phyloP scores from a whole-genome alignment of 2,329 filamentous ascomycete genomes.

The Aspergillus clavatus region DNA sequence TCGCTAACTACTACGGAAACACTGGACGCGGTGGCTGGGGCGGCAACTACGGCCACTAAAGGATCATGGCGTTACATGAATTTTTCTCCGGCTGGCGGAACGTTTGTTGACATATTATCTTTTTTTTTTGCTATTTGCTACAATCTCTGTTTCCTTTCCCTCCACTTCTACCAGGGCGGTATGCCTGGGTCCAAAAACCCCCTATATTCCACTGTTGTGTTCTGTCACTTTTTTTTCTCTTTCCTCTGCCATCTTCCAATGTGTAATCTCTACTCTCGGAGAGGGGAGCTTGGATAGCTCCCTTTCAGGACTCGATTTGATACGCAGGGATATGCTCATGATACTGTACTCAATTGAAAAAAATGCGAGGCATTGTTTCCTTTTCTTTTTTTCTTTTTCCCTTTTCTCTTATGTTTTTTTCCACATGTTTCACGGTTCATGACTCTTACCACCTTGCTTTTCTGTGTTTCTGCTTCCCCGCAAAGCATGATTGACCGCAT shows the following conservation, averaged over 20 bases:
- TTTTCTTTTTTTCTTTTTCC: conserved; percentile 16
- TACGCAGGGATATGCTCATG: conserved; percentile 27
- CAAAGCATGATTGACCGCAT: conserved; percentile 19
- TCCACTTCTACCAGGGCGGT: conserved; percentile 11
- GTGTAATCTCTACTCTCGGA: conserved; percentile 39
- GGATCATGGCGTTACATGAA: conserved; percentile 22
- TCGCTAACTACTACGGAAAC: conserved; percentile 43
- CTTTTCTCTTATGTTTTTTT: no score
- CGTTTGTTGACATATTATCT: conserved; percentile 3
- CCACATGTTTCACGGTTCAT: conserved; percentile 16
- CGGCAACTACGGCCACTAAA: conserved; percentile 45
- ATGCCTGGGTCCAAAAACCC: conserved; percentile 7
- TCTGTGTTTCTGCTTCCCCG: conserved; percentile 16
- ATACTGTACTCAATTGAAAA: conserved; percentile 35
- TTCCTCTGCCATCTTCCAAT: conserved; percentile 26
- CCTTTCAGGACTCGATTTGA: conserved; percentile 21
- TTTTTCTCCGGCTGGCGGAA: conserved; percentile 24
- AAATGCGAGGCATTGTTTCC: conserved; percentile 21
- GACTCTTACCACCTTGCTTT: conserved; percentile 16
- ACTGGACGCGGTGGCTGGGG: conserved; percentile 43
- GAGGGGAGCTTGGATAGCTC: conserved; percentile 36
- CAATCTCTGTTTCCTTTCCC: conserved; percentile 3
- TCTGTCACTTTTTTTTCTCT: conserved; percentile 6
- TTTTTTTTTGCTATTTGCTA: conserved; percentile 3
- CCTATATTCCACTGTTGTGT: conserved; percentile 20